Conservation (phyloP, 306 rosid species). For the Prunus dulcis region DNA sequence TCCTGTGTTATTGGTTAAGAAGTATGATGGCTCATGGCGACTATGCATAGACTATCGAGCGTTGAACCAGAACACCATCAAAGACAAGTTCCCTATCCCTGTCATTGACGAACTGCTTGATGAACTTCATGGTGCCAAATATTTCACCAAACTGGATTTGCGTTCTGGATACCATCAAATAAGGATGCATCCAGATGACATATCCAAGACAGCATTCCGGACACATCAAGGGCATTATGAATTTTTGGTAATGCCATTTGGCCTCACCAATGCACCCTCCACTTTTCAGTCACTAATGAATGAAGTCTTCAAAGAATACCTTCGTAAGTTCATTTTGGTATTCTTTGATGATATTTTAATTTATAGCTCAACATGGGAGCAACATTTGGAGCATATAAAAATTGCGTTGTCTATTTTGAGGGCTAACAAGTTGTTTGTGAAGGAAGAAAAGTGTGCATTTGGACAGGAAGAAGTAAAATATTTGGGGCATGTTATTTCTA, state of each 20-base stretch:
- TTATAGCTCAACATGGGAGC: background rate
- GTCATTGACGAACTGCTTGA: background rate
- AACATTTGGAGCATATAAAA: background rate
- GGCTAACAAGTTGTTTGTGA: background rate
- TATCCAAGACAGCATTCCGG: background rate
- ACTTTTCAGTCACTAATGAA: background rate
- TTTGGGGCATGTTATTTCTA: background rate
- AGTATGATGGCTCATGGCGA: background rate
- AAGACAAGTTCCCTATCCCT: background rate
- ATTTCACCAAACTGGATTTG: background rate
- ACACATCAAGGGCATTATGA: too few relatives aligned
- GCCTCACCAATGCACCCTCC: background rate
- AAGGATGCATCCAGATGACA: background rate
- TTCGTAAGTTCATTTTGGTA: background rate
- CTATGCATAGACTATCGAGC: background rate
- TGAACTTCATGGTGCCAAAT: background rate
- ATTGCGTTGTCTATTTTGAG: background rate
- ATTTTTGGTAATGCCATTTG: too few relatives aligned
- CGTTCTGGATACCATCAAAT: background rate
- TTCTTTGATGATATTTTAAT: background rate
- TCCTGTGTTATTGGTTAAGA: background rate
- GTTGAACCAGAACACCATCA: background rate
- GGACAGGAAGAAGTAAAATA: background rate
- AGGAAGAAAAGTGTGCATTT: background rate
- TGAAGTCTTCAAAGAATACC: background rate